phyloP scores from a whole-genome alignment of 192 early-diverging fungal species.

The Coemansia aciculifera region DNA sequence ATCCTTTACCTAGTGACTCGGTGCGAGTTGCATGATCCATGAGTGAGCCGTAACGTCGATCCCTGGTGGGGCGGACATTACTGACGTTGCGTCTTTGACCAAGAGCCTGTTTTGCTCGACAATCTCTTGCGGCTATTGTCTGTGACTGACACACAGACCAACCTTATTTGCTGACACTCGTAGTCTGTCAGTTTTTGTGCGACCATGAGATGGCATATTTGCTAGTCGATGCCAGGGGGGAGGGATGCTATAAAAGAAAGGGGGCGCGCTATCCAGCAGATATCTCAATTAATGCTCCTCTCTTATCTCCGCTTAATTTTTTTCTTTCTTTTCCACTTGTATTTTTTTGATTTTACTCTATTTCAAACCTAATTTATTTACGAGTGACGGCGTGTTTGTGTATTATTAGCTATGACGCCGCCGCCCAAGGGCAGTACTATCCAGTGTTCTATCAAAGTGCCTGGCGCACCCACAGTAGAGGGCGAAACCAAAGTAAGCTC shows the following conservation, averaged over 20 bases:
- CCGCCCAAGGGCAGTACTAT: conserved; percentile 10
- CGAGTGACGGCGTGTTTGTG: neutral
- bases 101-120: neutral
- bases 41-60: neutral
- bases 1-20: neutral
- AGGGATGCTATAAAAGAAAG: no score
- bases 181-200: neutral
- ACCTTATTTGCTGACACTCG: no score
- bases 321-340: neutral
- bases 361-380: neutral
- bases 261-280: neutral
- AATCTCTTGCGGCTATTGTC: no score
- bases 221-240: no score
- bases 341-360: neutral
- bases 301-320: neutral
- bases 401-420: neutral
- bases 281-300: neutral
- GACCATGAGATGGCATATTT: no score
- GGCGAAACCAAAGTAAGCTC: conserved; percentile 31
- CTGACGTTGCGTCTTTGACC: no score
- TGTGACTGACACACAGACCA: no score
- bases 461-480: conserved; percentile 14
- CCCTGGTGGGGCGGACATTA: neutral
- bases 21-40: neutral
- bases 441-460: conserved; percentile 25